phyloP scores from a whole-genome alignment of 2,329 filamentous ascomycete species.

The Penicillium olsonii region DNA sequence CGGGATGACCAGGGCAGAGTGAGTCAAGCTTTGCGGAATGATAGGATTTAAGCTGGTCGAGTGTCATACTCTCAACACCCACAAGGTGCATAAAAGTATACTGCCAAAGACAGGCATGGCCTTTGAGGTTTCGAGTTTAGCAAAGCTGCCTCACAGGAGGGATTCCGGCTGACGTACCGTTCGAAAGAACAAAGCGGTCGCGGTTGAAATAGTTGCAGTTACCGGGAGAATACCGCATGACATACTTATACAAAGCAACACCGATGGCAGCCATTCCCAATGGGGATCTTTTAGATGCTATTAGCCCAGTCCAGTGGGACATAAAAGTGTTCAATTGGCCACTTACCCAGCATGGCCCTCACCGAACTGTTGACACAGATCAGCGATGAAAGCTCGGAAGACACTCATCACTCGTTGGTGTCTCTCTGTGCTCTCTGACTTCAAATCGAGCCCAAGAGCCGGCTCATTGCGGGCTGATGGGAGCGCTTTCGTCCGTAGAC shows the following conservation, averaged over 20 bases:
- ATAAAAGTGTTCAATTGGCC: background rate
- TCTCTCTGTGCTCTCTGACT: constrained; percentile 10
- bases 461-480: constrained; percentile 3
- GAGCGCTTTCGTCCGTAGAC: constrained; percentile 8
- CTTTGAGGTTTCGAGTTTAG: constrained; percentile 24
- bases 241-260: constrained; percentile 62
- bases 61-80: constrained; percentile 33
- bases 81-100: constrained; percentile 35
- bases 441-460: background rate
- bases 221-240: constrained; percentile 55
- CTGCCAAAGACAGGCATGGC: constrained; percentile 35
- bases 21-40: constrained; percentile 30
- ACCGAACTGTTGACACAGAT: constrained; percentile 67
- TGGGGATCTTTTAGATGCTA: constrained; percentile 38
- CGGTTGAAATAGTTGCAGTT: constrained; percentile 47
- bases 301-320: constrained; percentile 10
- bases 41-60: constrained; percentile 37
- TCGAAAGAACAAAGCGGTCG: constrained; percentile 49
- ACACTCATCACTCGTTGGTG: constrained; percentile 56
- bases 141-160: too few relatives aligned
- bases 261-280: constrained; percentile 62
- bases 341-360: constrained; percentile 64
- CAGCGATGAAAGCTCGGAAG: constrained; percentile 63
- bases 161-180: too few relatives aligned
- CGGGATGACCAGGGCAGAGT: constrained; percentile 46